Conservation (phyloP, 495 filamentous ascomycete species). For the Talaromyces adpressus region DNA sequence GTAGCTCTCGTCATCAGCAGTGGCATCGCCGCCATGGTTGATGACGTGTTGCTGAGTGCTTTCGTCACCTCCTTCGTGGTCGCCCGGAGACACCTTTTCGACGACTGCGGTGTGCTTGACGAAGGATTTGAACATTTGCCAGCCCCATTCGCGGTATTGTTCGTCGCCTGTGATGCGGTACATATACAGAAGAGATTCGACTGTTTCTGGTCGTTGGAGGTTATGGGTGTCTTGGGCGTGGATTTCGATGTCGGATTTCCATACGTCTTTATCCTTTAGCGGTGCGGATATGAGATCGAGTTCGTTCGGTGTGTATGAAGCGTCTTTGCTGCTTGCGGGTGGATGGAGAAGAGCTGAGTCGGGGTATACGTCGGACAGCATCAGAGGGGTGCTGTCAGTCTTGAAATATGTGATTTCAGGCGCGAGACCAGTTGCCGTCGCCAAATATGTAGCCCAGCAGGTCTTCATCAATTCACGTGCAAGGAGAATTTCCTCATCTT, state of each 20-base stretch:
- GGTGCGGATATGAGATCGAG: slow-evolving; percentile 28
- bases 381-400: slow-evolving; percentile 45
- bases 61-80: slow-evolving; percentile 7
- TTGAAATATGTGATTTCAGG: slow-evolving; percentile 90
- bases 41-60: slow-evolving; percentile 1
- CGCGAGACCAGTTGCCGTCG: slow-evolving; percentile 79
- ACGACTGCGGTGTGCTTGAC: slow-evolving; percentile 70
- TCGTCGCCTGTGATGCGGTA: slow-evolving; percentile 93
- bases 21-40: slow-evolving; percentile 25
- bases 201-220: slow-evolving; percentile 90
- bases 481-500: slow-evolving; percentile 81
- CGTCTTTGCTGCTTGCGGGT: slow-evolving; percentile 7
- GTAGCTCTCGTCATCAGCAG: neutral
- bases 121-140: slow-evolving; percentile 96
- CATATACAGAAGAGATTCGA: slow-evolving; percentile 96
- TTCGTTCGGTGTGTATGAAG: slow-evolving; percentile 17
- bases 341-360: slow-evolving; percentile 18
- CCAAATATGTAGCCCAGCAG: slow-evolving; percentile 94
- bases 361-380: slow-evolving; percentile 35
- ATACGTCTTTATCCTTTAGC: slow-evolving; percentile 24
- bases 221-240: slow-evolving; percentile 77
- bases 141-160: slow-evolving; percentile 93
- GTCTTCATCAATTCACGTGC: slow-evolving; percentile 89
- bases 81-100: slow-evolving; percentile 35
- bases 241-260: slow-evolving; percentile 72